Evolutionary conservation across 768 basidiomycete species (phyloP).

Genomic region (Calocera viscosa): DNA sequence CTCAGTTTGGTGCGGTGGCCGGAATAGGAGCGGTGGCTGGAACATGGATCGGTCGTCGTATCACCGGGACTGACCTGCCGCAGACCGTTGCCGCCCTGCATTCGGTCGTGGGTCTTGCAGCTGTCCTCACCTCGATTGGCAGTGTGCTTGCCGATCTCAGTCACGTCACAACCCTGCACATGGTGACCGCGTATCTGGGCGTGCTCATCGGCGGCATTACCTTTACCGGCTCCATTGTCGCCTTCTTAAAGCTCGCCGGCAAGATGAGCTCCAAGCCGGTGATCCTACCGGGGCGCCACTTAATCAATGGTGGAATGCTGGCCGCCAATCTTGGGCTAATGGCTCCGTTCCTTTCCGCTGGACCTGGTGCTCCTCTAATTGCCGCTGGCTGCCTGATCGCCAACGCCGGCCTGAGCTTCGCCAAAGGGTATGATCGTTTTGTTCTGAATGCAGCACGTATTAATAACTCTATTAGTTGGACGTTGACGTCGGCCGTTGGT

Average conservation of each 20-base stretch:
- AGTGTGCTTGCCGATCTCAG: constrained; percentile 61
- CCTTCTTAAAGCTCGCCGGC: constrained; percentile 77
- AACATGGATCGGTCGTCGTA: constrained; percentile 61
- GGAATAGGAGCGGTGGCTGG: constrained; percentile 62
- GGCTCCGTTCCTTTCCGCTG: constrained; percentile 62
- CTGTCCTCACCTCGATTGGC: constrained; percentile 72
- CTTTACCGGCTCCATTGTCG: constrained; percentile 81
- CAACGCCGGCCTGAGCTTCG: constrained; percentile 65
- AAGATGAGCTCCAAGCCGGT: constrained; percentile 66
- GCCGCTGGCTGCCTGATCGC: constrained; percentile 68
- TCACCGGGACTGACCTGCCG: constrained; percentile 77
- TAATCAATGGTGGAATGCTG: constrained; percentile 60
- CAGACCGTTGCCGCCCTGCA: constrained; percentile 75
- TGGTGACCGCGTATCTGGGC: constrained; percentile 75
- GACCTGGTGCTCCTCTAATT: constrained; percentile 54
- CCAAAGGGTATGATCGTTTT: constrained; percentile 46
- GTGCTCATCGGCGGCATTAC: constrained; percentile 80
- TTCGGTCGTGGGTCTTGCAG: constrained; percentile 80
- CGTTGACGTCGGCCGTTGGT: constrained; percentile 82
- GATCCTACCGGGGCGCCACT: constrained; percentile 60
- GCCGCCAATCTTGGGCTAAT: constrained; percentile 59
- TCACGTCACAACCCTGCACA: constrained; percentile 60
- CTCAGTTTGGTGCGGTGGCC: constrained; percentile 66
- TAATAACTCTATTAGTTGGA: constrained; percentile 24
- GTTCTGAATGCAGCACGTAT: background rate